Conservation (phyloP, 2,329 filamentous ascomycete species). For the Chaetomium sp. region DNA sequence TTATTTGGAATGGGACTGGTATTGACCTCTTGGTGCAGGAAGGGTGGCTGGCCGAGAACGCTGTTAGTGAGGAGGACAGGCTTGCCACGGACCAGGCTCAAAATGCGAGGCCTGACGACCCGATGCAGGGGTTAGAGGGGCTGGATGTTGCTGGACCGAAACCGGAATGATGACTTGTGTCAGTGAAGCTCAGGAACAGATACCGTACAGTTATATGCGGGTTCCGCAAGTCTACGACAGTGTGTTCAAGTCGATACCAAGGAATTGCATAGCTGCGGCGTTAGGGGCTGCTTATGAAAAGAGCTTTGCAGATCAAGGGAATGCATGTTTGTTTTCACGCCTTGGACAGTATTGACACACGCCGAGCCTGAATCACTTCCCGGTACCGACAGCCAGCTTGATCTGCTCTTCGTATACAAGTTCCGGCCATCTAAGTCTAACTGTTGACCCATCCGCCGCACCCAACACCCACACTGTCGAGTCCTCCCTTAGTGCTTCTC, state of each 20-base stretch:
- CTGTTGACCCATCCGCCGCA: conserved; percentile 25
- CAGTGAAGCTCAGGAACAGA: background rate
- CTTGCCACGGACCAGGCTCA: conserved; percentile 58
- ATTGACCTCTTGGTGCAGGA: conserved; percentile 60
- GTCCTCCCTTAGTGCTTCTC: conserved; percentile 17
- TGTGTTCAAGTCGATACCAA: conserved; percentile 15
- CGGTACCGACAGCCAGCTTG: conserved; percentile 9
- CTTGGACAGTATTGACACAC: conserved; percentile 16
- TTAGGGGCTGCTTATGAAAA: conserved; percentile 37
- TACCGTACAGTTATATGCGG: background rate
- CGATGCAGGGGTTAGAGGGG: conserved; percentile 94
- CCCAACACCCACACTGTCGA: conserved; percentile 15
- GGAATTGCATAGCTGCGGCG: conserved; percentile 51
- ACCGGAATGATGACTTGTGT: conserved; percentile 54
- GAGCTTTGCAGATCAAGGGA: conserved; percentile 19
- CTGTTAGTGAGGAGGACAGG: conserved; percentile 78
- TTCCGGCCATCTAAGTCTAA: conserved; percentile 26
- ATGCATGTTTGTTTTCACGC: conserved; percentile 21
- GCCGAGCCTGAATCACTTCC: conserved; percentile 6
- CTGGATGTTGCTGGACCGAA: conserved; percentile 93
- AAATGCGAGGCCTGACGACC: conserved; percentile 68
- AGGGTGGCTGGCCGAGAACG: conserved; percentile 87
- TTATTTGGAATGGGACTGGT: background rate
- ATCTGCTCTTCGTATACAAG: conserved; percentile 32
- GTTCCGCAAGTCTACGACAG: background rate